A percentile compares a stretch with the other conserved stretches of the same genome.
These are phyloP conservation scores for Salix brachista DNA, from an alignment of 345 rosid genomes.

Conservation along the genomic window DNA sequence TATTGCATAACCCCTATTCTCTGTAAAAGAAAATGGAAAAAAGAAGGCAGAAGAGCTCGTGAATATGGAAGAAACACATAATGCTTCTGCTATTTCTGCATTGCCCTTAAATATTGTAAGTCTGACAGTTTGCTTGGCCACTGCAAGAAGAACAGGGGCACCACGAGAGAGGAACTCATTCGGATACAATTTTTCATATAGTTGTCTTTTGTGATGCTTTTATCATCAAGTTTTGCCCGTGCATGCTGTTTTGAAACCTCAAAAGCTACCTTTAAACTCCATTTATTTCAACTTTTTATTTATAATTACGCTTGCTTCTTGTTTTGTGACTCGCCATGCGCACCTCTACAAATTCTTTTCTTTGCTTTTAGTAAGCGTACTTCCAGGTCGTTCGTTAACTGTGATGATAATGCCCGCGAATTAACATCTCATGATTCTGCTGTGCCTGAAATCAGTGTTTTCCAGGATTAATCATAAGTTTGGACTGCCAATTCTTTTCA, in stretches of 20 bases:
- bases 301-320: no score
- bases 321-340: no score
- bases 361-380: no score
- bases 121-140: constrained; percentile 7
- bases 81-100: constrained; percentile 16
- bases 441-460: background rate
- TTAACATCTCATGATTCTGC: background rate
- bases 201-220: background rate
- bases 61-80: constrained; percentile 21
- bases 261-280: background rate
- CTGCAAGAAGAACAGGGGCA: constrained; percentile 12
- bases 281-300: background rate
- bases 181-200: constrained; percentile 6
- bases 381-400: no score
- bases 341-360: no score
- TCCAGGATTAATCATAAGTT: background rate
- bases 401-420: no score
- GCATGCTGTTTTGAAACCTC: background rate
- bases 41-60: constrained; percentile 63
- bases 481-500: background rate
- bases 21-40: constrained; percentile 66
- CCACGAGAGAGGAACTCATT: constrained; percentile 13
- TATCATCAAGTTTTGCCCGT: background rate
- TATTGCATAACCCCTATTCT: constrained; percentile 29
- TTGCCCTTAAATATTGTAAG: constrained; percentile 5